A percentile compares a stretch with the other conserved stretches of the same genome.
phyloP scores from a whole-genome alignment of 2,329 filamentous ascomycete genomes.

The Venturia asperata region DNA sequence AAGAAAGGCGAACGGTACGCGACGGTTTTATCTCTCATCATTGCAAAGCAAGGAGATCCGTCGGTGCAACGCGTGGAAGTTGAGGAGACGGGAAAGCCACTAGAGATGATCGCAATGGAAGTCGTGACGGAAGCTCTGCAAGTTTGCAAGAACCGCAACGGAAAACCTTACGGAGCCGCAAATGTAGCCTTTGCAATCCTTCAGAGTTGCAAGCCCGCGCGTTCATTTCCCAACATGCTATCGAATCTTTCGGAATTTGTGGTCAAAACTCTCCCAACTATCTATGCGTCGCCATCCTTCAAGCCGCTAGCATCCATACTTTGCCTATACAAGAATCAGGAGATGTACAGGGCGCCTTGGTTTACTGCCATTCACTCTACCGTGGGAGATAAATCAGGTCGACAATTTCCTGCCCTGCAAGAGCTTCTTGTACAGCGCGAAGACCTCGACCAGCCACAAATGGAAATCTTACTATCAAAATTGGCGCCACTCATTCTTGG shows the following conservation, averaged over 20 bases:
- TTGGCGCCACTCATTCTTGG: constrained; percentile 11
- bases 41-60: background rate
- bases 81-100: background rate
- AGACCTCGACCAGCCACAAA: constrained; percentile 1
- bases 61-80: background rate
- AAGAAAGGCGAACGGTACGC: constrained; percentile 59
- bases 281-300: constrained; percentile 64
- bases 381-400: constrained; percentile 28
- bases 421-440: constrained; percentile 25
- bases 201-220: constrained; percentile 33
- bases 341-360: constrained; percentile 29
- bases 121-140: constrained; percentile 18
- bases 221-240: background rate
- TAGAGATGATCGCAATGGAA: constrained; percentile 26
- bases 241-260: constrained; percentile 10
- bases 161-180: constrained; percentile 61
- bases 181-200: constrained; percentile 50
- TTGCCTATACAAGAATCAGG: constrained; percentile 37
- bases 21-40: constrained; percentile 38
- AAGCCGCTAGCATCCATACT: constrained; percentile 60
- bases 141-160: constrained; percentile 48
- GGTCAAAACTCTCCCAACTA: constrained; percentile 42
- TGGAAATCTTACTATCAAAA: background rate
- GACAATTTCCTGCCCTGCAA: constrained; percentile 28
- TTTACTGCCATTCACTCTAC: constrained; percentile 27